These are phyloP conservation scores for Aspergillus nanangensis DNA, from an alignment of 495 filamentous ascomycete genomes.

Conservation along the genomic window DNA sequence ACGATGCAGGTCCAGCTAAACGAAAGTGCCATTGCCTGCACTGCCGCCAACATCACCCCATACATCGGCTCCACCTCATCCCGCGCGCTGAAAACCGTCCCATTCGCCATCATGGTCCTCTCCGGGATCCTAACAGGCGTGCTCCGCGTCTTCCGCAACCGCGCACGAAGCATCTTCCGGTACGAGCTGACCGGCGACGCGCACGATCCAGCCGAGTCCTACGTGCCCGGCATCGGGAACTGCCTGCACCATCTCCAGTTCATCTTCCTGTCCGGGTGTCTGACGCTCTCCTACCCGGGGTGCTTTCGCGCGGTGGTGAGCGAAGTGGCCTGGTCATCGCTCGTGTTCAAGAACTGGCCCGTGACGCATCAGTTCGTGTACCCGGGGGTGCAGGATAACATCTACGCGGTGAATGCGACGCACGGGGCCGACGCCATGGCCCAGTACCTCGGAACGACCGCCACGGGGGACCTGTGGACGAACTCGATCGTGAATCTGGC, in stretches of 20 bases:
- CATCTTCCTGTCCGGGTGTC: slow-evolving; percentile 13
- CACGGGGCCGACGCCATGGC: slow-evolving; percentile 13
- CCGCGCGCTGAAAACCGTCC: slow-evolving; percentile 1
- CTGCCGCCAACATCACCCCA: slow-evolving; percentile 10
- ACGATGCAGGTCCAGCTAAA: slow-evolving; percentile 10
- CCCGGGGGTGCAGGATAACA: slow-evolving; percentile 7
- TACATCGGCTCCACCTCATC: slow-evolving; percentile 6
- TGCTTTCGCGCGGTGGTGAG: slow-evolving; percentile 7
- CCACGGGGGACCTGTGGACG: slow-evolving; percentile 11
- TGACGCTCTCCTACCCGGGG: slow-evolving; percentile 12
- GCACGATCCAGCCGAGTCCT: slow-evolving; percentile 8
- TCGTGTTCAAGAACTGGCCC: slow-evolving; percentile 12
- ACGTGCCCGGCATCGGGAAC: slow-evolving; percentile 5
- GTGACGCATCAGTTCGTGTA: slow-evolving; percentile 13
- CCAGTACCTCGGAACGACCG: slow-evolving; percentile 9
- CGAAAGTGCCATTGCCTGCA: slow-evolving; percentile 4
- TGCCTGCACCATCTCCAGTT: slow-evolving; percentile 16
- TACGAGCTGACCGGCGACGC: slow-evolving; percentile 7
- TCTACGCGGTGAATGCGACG: slow-evolving; percentile 8
- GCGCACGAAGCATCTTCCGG: slow-evolving; percentile 10
- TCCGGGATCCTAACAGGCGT: slow-evolving; percentile 5
- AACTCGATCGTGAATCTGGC: slow-evolving; percentile 13
- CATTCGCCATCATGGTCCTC: slow-evolving; percentile 9
- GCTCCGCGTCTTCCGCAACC: background rate
- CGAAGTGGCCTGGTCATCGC: slow-evolving; percentile 13